Base-by-base conservation (phyloP, 345 rosid species). In the Citrus medica region DNA sequence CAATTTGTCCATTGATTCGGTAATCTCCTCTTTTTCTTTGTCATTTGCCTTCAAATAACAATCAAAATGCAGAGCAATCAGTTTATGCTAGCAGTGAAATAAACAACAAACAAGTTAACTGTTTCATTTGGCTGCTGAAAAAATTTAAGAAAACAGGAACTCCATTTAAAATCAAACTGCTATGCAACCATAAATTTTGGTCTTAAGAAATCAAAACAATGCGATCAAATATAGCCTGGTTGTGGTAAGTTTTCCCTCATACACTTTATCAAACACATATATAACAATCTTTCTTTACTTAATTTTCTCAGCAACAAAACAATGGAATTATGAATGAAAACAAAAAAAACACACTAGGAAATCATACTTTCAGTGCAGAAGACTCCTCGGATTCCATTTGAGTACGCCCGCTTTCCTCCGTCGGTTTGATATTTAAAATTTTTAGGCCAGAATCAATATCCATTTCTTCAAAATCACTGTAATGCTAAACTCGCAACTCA, bases 1-100 rank as follows among this genome's bases (percentile, higher is more conserved):
- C 69, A 93, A 86, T 64, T 89, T 88, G 78, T 86, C 89, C 92
- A 93, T 82, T 35, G 92, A 85, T 40, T 86, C 82, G 63, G 83
- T 72, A 69, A 91, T 89, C 78, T 88, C 88, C 70, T 82, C 87
- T 16, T 82, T 89, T 67, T 78, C 88, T 79, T 83, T 81, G n/a
- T 14, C 79, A 75, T 38, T 35, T 30, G 58, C 85, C 92, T 87
- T 71, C 19, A 65, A 4, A 76, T 73, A 38, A 79, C 55, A 53
- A 78, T 64, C 69, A 69, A 69, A 46, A 70, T n/a, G 21, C 68
- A 69, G 0, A 42, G 35, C 0, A 14, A 40, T 17, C 38, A 70
- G 66, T n/a, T 21, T 5, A 78, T 9, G 67, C 69, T 27, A 53
- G 17, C 19, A 61, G 65, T 40, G n/a, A 48, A 66, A 24, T 17